Evolutionary conservation across 352 stramenopile species (phyloP).

Genomic region (Globisporangium nodosum): DNA sequence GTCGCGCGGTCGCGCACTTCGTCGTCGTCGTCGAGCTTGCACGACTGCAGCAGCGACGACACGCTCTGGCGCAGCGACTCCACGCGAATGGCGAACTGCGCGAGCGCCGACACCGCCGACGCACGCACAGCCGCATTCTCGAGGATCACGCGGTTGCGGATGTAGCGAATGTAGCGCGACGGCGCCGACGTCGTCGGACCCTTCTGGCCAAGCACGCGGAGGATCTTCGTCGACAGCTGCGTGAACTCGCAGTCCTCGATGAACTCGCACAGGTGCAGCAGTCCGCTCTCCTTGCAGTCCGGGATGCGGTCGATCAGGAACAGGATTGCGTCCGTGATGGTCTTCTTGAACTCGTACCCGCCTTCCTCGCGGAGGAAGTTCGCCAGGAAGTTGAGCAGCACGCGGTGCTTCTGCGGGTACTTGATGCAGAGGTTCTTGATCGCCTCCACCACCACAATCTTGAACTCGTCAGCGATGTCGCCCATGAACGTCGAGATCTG

Average conservation of each 20-base stretch:
- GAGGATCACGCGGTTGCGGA: constrained; percentile 99
- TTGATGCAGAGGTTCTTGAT: constrained; percentile 98
- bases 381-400: constrained; percentile 97
- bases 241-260: constrained; percentile 97
- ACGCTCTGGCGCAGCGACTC: constrained; percentile 92
- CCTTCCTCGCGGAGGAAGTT: constrained; percentile 96
- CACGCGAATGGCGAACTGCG: constrained; percentile 95
- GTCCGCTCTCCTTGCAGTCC: constrained; percentile 94
- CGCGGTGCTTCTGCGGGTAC: constrained; percentile 97
- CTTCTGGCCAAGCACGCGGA: constrained; percentile 94
- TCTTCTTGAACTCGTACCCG: constrained; percentile 99
- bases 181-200: constrained; percentile 92
- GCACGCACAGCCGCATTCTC: constrained; percentile 96
- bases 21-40: constrained; percentile 96
- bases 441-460: constrained; percentile 97
- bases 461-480: constrained; percentile 99
- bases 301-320: constrained; percentile 96
- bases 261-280: constrained; percentile 99
- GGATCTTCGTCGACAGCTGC: constrained; percentile 90
- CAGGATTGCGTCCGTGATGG: constrained; percentile 97
- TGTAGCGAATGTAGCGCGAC: constrained; percentile 98
- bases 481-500: constrained; percentile 98
- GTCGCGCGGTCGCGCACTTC: constrained; percentile 94
- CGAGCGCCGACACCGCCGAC: constrained; percentile 94
- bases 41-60: constrained; percentile 92